Base-by-base conservation (phyloP, 78 protist genomes). In the Dictyostelium brefeldianum region DNA sequence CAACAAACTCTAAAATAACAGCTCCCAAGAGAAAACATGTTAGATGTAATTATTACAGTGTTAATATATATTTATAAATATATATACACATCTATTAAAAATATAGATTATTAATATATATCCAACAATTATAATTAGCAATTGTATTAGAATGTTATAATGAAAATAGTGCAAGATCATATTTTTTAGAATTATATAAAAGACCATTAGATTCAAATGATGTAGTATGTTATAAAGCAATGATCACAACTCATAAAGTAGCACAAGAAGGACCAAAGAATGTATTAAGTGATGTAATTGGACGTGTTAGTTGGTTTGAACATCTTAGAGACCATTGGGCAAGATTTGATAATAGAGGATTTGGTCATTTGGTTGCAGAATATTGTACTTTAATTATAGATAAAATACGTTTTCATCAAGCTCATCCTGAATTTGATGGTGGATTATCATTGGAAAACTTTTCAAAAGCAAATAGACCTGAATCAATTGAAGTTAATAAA, bases 341-440 rank as follows among this genome's bases (percentile, higher is more conserved):
- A n/a, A 47, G 84, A 64, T 62, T 57, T 50, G 93, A 77, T 36
- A 47, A 43, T 41, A 81, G 64, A 65, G 92, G 90, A 48, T 91
- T 54, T 27, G 69, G 89, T 36, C 31, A 57, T 18, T 27, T 91
- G 71, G 70, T 91, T 10, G 80, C 80, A 54, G 84, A 77, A 29
- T 91, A 91, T 54, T 77, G 92, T 53, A 81, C 79, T 36, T 74
- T 81, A 46, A 15, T 91, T 25, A 56, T 73, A 53, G 95, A 91
- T 80, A 91, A 91, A 79, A 81, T 91, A 54, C 29, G 90, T 51
- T 91, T 91, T 80, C 95, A 91, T 53, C 82, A 74, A 54, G 81
- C 95, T 29, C 95, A 91, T 54, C 95, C 95, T 56, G 95, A 91
- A 71, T 91, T 81, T 78, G 92, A 82, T 54, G 84, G 84, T 20